Conservation (phyloP, 495 filamentous ascomycete genomes). For the Aspergillus egyptiacus region DNA sequence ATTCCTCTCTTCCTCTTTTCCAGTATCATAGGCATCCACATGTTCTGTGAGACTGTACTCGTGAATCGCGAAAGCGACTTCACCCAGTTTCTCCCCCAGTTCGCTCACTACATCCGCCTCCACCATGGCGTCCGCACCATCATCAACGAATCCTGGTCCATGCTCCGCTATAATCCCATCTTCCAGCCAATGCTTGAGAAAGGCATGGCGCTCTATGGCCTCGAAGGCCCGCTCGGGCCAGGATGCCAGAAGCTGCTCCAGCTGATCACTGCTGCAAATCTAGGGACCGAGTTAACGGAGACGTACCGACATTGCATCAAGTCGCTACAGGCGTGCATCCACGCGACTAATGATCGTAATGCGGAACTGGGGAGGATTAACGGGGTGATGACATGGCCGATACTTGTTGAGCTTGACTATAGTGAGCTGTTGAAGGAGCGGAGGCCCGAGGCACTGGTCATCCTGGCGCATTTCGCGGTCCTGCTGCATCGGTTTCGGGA, state of each 20-base stretch:
- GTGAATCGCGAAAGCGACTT: conserved; percentile 27
- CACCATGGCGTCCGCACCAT: conserved; percentile 40
- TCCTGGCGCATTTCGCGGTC: conserved; percentile 37
- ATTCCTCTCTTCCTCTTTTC: conserved; percentile 46
- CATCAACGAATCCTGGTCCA: conserved; percentile 20
- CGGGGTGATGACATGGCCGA: conserved; percentile 29
- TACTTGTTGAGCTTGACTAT: conserved; percentile 26
- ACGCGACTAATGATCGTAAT: background rate
- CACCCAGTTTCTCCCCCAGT: conserved; percentile 30
- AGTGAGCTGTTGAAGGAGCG: conserved; percentile 24
- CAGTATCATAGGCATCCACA: conserved; percentile 36
- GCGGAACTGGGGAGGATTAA: background rate
- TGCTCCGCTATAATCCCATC: conserved; percentile 10
- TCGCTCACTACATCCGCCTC: conserved; percentile 37
- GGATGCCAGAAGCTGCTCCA: background rate
- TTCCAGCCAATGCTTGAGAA: conserved; percentile 12
- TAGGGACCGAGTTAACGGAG: conserved; percentile 11
- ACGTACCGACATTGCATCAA: conserved; percentile 16
- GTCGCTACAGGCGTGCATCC: conserved; percentile 14
- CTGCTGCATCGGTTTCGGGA: conserved; percentile 27
- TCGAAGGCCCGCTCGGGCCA: background rate
- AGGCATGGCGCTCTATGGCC: background rate
- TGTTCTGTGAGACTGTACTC: conserved; percentile 41
- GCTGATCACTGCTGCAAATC: background rate
- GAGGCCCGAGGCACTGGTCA: conserved; percentile 37